A percentile compares a stretch with the other conserved stretches of the same genome.
Conservation (phyloP, 2,329 filamentous ascomycete species). For the Aspergillus sp. region DNA sequence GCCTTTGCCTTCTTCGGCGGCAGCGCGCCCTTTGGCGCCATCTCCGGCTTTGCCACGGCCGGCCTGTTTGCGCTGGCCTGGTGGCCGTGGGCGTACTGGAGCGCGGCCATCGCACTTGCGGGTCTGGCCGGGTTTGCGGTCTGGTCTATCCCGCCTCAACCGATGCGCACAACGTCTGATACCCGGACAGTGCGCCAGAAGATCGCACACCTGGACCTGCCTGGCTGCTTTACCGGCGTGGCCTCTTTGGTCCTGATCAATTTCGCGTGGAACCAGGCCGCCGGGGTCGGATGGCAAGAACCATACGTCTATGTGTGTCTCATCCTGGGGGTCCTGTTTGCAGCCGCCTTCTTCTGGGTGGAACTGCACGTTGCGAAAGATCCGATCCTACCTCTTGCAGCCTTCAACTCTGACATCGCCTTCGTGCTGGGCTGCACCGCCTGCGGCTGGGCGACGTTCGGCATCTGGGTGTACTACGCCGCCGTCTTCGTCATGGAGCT, state of each 20-base stretch:
- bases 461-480: constrained; percentile 39
- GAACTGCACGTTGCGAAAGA: constrained; percentile 42
- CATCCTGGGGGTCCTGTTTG: constrained; percentile 56
- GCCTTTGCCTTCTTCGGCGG: constrained; percentile 53
- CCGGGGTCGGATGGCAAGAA: constrained; percentile 57
- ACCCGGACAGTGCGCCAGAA: constrained; percentile 5
- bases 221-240: constrained; percentile 48
- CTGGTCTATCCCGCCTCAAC: constrained; percentile 18
- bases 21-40: constrained; percentile 43
- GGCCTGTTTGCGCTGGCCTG: constrained; percentile 40
- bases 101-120: constrained; percentile 23
- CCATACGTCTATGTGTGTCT: constrained; percentile 57
- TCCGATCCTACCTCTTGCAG: constrained; percentile 55
- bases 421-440: constrained; percentile 40
- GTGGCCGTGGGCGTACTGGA: constrained; percentile 53
- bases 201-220: constrained; percentile 32
- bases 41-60: constrained; percentile 39
- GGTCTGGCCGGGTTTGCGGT: constrained; percentile 33
- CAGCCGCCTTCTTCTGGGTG: constrained; percentile 54
- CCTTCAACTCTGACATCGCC: constrained; percentile 18
- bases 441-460: constrained; percentile 39
- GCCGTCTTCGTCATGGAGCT: constrained; percentile 5
- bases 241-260: constrained; percentile 59
- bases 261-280: constrained; percentile 66
- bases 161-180: neutral